Evolutionary conservation across 2,329 filamentous ascomycete species (phyloP), one percentile per base, ranked within the genome.

Genomic region (Pseudopithomyces chartarum): DNA sequence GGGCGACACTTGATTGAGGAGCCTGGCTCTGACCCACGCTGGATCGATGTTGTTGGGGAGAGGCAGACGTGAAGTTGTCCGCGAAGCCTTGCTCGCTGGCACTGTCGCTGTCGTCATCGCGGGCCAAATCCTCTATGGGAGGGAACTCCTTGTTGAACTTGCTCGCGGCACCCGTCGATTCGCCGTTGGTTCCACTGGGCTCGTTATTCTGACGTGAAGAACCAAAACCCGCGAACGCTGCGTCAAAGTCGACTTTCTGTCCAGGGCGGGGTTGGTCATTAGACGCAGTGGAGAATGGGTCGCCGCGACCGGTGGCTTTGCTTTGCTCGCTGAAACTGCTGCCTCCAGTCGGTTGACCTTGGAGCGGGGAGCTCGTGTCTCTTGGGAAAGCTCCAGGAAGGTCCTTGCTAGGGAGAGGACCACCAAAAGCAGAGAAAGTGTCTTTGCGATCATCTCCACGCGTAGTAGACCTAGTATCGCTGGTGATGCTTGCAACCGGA

Each of bases 91-190:
- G 79, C 40, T 91, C 92, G 47, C 85, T 85, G 20, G 78, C 78
- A 53, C 75, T 76, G 58, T 96, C 92, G 29, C 90, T 93, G n/a
- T 96, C 89, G 22, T 94, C 91, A 55, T 93, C 90, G 29, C 87
- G 84, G 59, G 90, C 89, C 56, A 97, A 79, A 72, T 94, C 91
- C n/a, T 89, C 88, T 58, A 98, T 97, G 0, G 94, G 95, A 32
- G 95, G 95, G 71, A 98, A 98, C 72, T 98, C 95, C 20, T 86
- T 83, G 69, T 87, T 84, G 66, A 91, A 90, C 40, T 74, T 78
- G 53, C 77, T 80, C 2, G 83, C 69, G 57, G 64, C 69, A 56
- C 65, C 65, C 32, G 73, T 63, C 32, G 60, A 47, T 34, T 69
- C 59, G 6, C 73, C 69, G 61, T 71, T 72, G 5, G 66, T 55